Base-by-base conservation (phyloP, 768 basidiomycete species). In the Cyclocybe cylindracea region DNA sequence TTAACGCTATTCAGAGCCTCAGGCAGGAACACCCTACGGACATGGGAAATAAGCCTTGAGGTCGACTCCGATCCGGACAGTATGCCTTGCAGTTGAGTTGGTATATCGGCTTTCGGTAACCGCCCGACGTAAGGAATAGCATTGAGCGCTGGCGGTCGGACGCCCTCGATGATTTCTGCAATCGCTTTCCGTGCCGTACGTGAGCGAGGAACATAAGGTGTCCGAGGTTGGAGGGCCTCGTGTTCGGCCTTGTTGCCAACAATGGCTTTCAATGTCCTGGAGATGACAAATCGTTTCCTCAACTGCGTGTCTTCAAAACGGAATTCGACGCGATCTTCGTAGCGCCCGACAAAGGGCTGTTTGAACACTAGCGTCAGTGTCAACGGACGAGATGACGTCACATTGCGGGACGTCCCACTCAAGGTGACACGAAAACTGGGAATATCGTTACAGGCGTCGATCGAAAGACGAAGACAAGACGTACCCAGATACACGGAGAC, bases 281-380 rank as follows among this genome's bases (percentile, higher is more conserved):
- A 70, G 35, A 86, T 85, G 10, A 77, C 55, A 57, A 85, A 85
- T 1, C 56, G 65, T 35, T 76, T 74, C 7, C 64, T 59, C 8
- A 78, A 66, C 19, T 69, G 68, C 0, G 62, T 59, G 54, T 84
- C 79, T 54, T 79, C 65, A 59, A 87, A 81, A 0, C 73, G 46
- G 14, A 87, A 53, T 55, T 86, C 83, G 3, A 81, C 52, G 0
- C 80, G 75, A 40, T 82, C 82, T 45, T 82, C 73, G 51, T 73
- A 82, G 2, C 78, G 69, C 8, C 85, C 84, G 31, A 70, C 65
- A 45, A 71, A 59, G 0, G 36, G 32, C 42, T 77, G 70, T 3
- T 53, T 61, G 31, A 81, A 69, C 0, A 52, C 63, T 16, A 81
- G 48, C 0, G 42, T 48, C 19, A 82, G 54, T 2, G 50, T 47